These are phyloP conservation scores for Pseudocercospora fijiensis DNA, from an alignment of 2,329 filamentous ascomycete species.

Conservation along the genomic window DNA sequence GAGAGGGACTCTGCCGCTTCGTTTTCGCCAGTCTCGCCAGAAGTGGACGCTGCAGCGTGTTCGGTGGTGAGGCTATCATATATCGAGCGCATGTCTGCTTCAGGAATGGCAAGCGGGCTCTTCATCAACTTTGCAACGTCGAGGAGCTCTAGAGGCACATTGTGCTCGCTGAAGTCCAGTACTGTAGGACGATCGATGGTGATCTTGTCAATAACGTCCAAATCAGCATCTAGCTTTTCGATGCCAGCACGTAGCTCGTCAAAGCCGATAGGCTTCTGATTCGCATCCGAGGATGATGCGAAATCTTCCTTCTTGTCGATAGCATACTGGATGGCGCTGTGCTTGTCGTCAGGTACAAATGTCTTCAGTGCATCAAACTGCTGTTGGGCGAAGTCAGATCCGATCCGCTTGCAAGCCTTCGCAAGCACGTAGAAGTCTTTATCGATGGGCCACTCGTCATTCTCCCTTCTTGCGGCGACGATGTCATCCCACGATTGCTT, in stretches of 20 bases:
- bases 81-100: conserved; percentile 39
- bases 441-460: conserved; percentile 19
- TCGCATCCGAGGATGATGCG: background rate
- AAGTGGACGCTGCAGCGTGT: conserved; percentile 11
- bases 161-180: conserved; percentile 39
- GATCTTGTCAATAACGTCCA: conserved; percentile 28
- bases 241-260: conserved; percentile 14
- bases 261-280: background rate
- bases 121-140: conserved; percentile 18
- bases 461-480: conserved; percentile 18
- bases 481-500: conserved; percentile 36
- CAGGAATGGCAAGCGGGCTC: conserved; percentile 20
- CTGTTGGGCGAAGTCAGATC: conserved; percentile 26
- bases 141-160: conserved; percentile 41
- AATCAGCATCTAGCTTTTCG: conserved; percentile 27
- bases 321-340: conserved; percentile 12
- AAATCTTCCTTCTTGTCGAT: conserved; percentile 12
- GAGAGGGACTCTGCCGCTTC: background rate
- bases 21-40: background rate
- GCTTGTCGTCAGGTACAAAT: conserved; percentile 11
- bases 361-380: conserved; percentile 21
- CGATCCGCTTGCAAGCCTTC: conserved; percentile 27
- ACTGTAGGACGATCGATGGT: conserved; percentile 23
- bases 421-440: conserved; percentile 34
- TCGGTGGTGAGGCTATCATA: conserved; percentile 50